A percentile compares a stretch with the other conserved stretches of the same genome.
phyloP scores from a whole-genome alignment of 2,329 filamentous ascomycete species.

The Scolecobasidium constrictum region DNA sequence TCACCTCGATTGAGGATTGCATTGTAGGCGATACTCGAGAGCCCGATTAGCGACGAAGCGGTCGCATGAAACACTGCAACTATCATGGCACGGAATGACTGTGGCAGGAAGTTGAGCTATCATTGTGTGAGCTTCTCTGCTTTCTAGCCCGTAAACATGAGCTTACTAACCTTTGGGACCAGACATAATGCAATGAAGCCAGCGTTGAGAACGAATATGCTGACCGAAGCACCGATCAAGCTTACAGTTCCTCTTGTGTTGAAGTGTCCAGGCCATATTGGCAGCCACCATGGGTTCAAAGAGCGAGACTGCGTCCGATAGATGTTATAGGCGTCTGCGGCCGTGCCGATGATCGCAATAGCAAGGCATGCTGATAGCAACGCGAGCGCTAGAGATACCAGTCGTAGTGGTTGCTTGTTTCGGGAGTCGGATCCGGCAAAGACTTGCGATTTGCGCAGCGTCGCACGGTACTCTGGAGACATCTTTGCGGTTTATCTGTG shows the following conservation, averaged over 20 bases:
- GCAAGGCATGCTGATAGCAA: conserved; percentile 27
- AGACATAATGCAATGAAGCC: conserved; percentile 23
- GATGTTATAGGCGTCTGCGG: conserved; percentile 30
- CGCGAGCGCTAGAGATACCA: conserved; percentile 23
- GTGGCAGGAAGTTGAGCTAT: conserved; percentile 22
- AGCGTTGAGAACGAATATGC: conserved; percentile 27
- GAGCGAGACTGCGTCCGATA: conserved; percentile 29
- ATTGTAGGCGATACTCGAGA: conserved; percentile 29
- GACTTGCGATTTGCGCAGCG: neutral
- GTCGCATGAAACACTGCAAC: conserved; percentile 24
- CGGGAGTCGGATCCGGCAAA: neutral
- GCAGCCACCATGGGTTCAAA: conserved; percentile 36
- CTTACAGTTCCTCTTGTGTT: conserved; percentile 31
- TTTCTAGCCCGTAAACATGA: neutral
- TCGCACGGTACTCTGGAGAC: neutral
- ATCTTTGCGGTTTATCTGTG: no score
- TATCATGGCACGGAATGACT: conserved; percentile 27
- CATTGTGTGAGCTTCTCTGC: neutral
- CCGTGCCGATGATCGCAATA: conserved; percentile 31
- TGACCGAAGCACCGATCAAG: conserved; percentile 26
- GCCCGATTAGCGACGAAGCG: conserved; percentile 26
- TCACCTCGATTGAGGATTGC: conserved; percentile 18
- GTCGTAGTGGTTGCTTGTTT: conserved; percentile 24
- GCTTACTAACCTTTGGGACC: conserved; percentile 22
- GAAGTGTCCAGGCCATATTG: conserved; percentile 37